Evolutionary conservation across 805 yeast genomes (phyloP).

Genomic region (Zygosaccharomyces gambellarensis): DNA sequence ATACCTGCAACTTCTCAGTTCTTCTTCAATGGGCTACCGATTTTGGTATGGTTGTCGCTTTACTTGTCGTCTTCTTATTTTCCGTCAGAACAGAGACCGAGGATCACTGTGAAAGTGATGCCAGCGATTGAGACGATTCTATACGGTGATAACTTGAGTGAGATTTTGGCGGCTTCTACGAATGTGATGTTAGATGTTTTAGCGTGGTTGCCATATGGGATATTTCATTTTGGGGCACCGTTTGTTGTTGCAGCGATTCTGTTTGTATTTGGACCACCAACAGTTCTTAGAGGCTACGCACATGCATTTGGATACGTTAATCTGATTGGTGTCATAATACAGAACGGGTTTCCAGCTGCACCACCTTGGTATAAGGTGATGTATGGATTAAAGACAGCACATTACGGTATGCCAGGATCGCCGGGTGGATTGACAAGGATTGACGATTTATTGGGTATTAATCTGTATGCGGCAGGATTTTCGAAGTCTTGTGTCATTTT

Average conservation of each 20-base stretch:
- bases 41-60: constrained; percentile 78
- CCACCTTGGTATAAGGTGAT: constrained; percentile 94
- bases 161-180: constrained; percentile 71
- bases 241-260: constrained; percentile 74
- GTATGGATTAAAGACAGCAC: constrained; percentile 84
- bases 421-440: constrained; percentile 94
- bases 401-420: constrained; percentile 85
- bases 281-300: constrained; percentile 73
- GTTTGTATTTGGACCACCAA: constrained; percentile 90
- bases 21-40: constrained; percentile 76
- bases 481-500: constrained; percentile 85
- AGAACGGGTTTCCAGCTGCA: constrained; percentile 84
- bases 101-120: constrained; percentile 80
- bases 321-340: constrained; percentile 75
- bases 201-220: constrained; percentile 95
- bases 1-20: constrained; percentile 81
- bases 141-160: constrained; percentile 85
- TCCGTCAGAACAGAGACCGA: constrained; percentile 71
- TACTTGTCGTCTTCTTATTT: constrained; percentile 74
- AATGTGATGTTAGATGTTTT: constrained; percentile 65
- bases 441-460: constrained; percentile 71
- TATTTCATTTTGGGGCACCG: constrained; percentile 86
- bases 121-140: constrained; percentile 90
- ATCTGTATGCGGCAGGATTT: constrained; percentile 78
- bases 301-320: constrained; percentile 96